Base-by-base conservation (phyloP, 495 filamentous ascomycete species). In the Penicillium silybi region DNA sequence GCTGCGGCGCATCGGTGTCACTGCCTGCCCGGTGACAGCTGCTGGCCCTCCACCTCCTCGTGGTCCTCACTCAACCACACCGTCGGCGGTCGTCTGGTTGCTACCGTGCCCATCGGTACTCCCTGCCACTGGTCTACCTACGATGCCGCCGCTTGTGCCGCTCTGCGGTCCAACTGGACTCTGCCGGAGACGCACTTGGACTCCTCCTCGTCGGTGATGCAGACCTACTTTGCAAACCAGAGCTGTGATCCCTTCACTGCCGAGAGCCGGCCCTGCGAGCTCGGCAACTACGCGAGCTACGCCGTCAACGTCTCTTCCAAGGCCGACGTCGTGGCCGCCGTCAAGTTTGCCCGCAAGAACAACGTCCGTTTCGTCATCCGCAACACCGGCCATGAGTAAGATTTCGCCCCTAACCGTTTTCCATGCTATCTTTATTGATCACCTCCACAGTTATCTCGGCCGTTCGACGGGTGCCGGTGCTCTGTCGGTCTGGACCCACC, bases 311-410 rank as follows among this genome's bases (percentile, higher is more conserved):
- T 75, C 25, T 65, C 68, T 0, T 68, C 66, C 2, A 58, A 49
- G 44, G 54, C 53, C 4, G 65, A 78, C 38, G 62, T 75, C 16
- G 38, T 63, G 20, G 59, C 59, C 6, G 66, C 66, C 10, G 58
- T 85, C 34, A 69, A 76, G 35, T 85, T 80, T 50, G 83, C 84
- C 8, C 62, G 69, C 19, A 41, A 76, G 18, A 71, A 82, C 58
- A 85, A 83, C 63, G 70, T 88, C 38, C 78, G 83, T 22, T 65
- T 88, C 19, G 73, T 87, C 26, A 77, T 88, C 40, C 81, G 79
- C 25, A 87, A 87, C 60, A 87, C 84, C 3, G 85, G 85, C 6
- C 69, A 75, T 67, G 73, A 80, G 68, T 71, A 49, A 60, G 68
- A 32, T 1, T 32, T 64, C 17, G 15, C 22, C 26, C 5, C 26